Evolutionary conservation across 805 yeast species (phyloP), one percentile per base, ranked within the genome.

Genomic region (Teunomyces lycoperdinae): DNA sequence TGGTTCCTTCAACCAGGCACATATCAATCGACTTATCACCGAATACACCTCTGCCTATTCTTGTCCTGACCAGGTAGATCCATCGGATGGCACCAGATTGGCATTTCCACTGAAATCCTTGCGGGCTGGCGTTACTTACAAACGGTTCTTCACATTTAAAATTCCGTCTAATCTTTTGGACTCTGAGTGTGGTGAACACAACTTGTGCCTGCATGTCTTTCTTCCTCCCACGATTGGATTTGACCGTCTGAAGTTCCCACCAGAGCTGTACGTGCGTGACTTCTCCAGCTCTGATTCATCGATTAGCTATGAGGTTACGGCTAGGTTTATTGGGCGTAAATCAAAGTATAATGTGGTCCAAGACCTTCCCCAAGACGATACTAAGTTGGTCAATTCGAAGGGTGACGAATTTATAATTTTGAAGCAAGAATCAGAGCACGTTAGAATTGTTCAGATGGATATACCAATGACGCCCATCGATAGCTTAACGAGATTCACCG

Each of bases 1-100:
- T 45, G 86, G 84, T 2, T 71, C 79, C 38, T 81, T 74, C 70
- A 74, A 77, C 49, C 64, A 67, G 45, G 73, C 62, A 1, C 39
- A 51, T 11, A 60, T 73, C 35, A 62, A 63, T 49, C 50, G 76
- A 5, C 55, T 70, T n/a, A 43, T 66, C 3, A 57, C 64, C 3
- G 74, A 68, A 9, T 43, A 40, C 5, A 40, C 39, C 3, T 32
- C 44, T 11, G 51, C 61, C 9, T 42, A 42, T 39, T 26, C 44
- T 7, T 62, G 67, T 36, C 52, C 56, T 2, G 31, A 45, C n/a
- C 2, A 35, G 1, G 40, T 48, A 8, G 74, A 70, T 45, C 60
- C 70, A 0, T 10, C 54, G 1, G 74, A 70, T 46, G 58, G 57
- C 9, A 47, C 71, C 2, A 40, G 17, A 10, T 48, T 60, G 16